phyloP scores from a whole-genome alignment of 768 basidiomycete genomes.

The Clitopilus hobsonii region DNA sequence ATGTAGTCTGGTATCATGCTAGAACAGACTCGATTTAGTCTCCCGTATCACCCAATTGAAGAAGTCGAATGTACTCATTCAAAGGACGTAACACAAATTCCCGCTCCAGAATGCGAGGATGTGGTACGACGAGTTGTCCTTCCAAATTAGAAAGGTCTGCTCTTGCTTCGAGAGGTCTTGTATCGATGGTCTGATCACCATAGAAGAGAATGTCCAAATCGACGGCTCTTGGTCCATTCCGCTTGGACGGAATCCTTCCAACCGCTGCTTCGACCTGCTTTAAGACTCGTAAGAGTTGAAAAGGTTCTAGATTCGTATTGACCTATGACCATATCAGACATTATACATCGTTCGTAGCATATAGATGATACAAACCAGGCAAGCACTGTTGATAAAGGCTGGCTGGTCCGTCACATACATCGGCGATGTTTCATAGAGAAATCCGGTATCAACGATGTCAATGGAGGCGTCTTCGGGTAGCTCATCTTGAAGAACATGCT shows the following conservation, averaged over 20 bases:
- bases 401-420: slow-evolving; percentile 3
- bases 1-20: slow-evolving; percentile 78
- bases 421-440: slow-evolving; percentile 3
- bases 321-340: slow-evolving; percentile 45
- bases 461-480: not conserved
- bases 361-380: slow-evolving; percentile 55
- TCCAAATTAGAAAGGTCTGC: slow-evolving; percentile 45
- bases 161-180: slow-evolving; percentile 36
- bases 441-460: not conserved
- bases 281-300: slow-evolving; percentile 51
- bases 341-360: not conserved
- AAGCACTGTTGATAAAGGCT: slow-evolving; percentile 63
- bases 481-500: not conserved
- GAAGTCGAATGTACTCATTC: slow-evolving; percentile 83
- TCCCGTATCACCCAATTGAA: too few species aligned
- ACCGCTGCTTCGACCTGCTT: slow-evolving; percentile 72
- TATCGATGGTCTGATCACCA: slow-evolving; percentile 55
- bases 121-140: slow-evolving; percentile 79
- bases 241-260: slow-evolving; percentile 73
- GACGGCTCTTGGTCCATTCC: slow-evolving; percentile 85
- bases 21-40: too few species aligned
- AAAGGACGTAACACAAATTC: slow-evolving; percentile 92
- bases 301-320: slow-evolving; percentile 64
- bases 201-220: slow-evolving; percentile 89
- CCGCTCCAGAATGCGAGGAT: slow-evolving; percentile 74